Evolutionary conservation across 1,284 basidiomycete species (phyloP), one percentile per base, ranked within the genome.

Genomic region (Sanghuangporus weigelae): DNA sequence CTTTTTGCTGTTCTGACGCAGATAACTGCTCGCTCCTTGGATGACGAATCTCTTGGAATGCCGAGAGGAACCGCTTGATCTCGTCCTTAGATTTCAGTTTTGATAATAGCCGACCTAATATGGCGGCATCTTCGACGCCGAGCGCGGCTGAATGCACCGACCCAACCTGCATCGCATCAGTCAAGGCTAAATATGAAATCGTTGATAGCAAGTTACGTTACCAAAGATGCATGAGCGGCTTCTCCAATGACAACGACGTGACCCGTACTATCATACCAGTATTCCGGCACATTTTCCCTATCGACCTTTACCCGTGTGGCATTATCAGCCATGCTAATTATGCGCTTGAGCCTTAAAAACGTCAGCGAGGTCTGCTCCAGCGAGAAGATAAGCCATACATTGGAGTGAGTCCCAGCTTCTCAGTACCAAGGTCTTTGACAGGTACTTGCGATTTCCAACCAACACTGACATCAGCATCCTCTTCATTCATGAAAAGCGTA

Each of bases 21-120:
- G 7, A 38, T 5, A 81, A 75, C 49, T 73, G 70, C n/a, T 72
- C 67, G 59, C 76, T 75, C 7, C 81, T 73, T 11, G 66, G 67
- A 59, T 76, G 73, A 3, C 80, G 78, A 11, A 86, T 71, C 60
- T 84, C 81, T 66, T 83, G 78, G 64, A 82, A 77, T 0, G 83
- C 84, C 63, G 75, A 73, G 7, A 86, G 74, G 68, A 85, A 79
- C 26, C 69, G 74, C 1, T 70, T 67, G 67, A 87, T 83, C 66
- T 87, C 84, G 23, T 80, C 79, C n/a, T 73, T 67, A 1, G 72
- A 68, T 55, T 73, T 72, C 3, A 87, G 72, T 69, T 84, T 82
- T 10, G 81, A 80, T 70, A 87, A 85, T 5, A 87, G 72, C 50
- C 78, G 80, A 14, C 78, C 86, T 4, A 87, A 75, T 7, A 82